Evolutionary conservation across 2,329 filamentous ascomycete species (phyloP), one percentile per base, ranked within the genome.

Genomic region (Zarea fungicola): DNA sequence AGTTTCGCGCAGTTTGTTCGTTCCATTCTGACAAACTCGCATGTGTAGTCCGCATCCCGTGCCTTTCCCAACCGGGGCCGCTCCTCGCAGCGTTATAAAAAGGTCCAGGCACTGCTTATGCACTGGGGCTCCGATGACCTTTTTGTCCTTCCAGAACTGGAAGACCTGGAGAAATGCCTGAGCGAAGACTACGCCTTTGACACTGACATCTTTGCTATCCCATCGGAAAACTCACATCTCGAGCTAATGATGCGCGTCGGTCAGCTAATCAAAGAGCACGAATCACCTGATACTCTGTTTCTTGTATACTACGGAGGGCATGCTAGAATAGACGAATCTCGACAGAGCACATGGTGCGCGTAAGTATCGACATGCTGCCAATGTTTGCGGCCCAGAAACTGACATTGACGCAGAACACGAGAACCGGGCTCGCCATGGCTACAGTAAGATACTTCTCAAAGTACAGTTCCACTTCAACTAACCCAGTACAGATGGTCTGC

Each of bases 341-440:
- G 77, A 42, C 77, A 81, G 57, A 81, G 77, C 60, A 80, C 77
- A 7, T 81, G 78, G 77, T 81, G 77, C 58, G 77, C 77, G 68
- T 77, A 65, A 66, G 73, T 74, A 40, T 9, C 7, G 14, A 21
- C 11, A 2, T 21, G 10, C 2, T 10, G 19, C 13, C n/a, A n/a
- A 6, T 14, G 8, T n/a, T 11, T 8, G 6, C 25, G 21, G 19
- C 18, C 8, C 26, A 16, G 26, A 28, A 21, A 44, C 56, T 58
- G 46, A 58, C 42, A 21, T 28, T 6, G 9, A 14, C 3, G 6
- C 41, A 77, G 73, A 46, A 78, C 74, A 29, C 71, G 77, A 41
- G 71, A 71, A 50, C 60, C 71, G 10, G 71, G 72, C 36, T 80
- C 77, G 3, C 75, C 77, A 3, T 80, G 75, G 71, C 59, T 81